Percentiles rank a stretch among this genome's conserved stretches.
phyloP scores from a whole-genome alignment of 306 rosid species.

The Crataegus laevigata region DNA sequence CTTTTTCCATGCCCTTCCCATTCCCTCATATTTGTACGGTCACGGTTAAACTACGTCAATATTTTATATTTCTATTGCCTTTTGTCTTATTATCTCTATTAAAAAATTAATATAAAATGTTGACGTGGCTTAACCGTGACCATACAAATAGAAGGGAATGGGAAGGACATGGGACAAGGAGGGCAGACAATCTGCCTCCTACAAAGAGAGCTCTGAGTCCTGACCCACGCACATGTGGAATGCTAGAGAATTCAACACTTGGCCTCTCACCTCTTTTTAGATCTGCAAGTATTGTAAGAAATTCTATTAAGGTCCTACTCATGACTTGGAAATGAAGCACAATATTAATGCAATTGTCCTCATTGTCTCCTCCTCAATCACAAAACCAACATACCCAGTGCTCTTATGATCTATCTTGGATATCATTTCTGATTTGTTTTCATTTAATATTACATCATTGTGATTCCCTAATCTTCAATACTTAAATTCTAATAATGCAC shows the following conservation, averaged over 20 bases:
- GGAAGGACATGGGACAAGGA: no score
- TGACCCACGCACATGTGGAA: slow-evolving; percentile 52
- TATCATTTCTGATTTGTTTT: slow-evolving; percentile 37
- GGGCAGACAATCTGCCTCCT: no score
- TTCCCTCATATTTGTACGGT: no score
- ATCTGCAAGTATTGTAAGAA: slow-evolving; percentile 5
- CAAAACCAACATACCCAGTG: slow-evolving; percentile 80
- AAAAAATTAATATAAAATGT: no score
- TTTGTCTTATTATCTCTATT: no score
- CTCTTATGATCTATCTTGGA: slow-evolving; percentile 59
- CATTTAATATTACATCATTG: slow-evolving; percentile 25
- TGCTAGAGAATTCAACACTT: slow-evolving; percentile 30
- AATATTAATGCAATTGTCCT: slow-evolving; percentile 34
- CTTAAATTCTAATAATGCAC: slow-evolving; percentile 6
- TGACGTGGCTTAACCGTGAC: no score
- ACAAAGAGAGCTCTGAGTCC: slow-evolving; percentile 31
- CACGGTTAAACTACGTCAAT: no score
- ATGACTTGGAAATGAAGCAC: slow-evolving; percentile 57
- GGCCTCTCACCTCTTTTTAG: slow-evolving; percentile 3
- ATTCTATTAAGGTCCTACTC: slow-evolving; percentile 20
- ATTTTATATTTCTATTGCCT: no score
- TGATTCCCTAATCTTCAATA: slow-evolving; percentile 23
- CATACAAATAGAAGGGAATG: no score
- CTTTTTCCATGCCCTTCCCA: no score
- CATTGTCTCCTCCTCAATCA: slow-evolving; percentile 22